Base-by-base conservation (phyloP, 345 rosid genomes). In the Melastoma malabathricum region DNA sequence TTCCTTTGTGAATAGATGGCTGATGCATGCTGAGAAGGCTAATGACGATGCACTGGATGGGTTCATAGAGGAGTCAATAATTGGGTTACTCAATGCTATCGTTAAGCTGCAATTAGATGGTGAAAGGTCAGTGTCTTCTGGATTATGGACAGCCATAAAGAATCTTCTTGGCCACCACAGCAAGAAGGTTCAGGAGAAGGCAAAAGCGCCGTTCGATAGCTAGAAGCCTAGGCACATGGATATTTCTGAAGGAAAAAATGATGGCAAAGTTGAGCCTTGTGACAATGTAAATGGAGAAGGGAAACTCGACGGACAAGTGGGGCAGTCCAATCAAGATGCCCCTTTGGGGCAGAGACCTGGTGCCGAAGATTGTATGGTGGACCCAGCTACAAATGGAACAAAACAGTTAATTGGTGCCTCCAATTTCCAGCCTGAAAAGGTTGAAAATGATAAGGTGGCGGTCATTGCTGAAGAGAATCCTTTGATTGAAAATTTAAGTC, bases 1-100 rank as follows among this genome's bases (percentile, higher is more conserved):
- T 47, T 64, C 44, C 43, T 81, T 79, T 72, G 58, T 92, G 10
- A 69, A 74, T 74, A 76, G 68, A 62, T 92, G 98, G 98, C 70
- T 92, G 34, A 76, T 65, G 64, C 78, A 74, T 66, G 93, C 81
- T 43, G 82, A 74, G 55, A 54, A 59, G 63, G 57, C 66, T 51
- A 67, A 59, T 55, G 66, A 48, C 14, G 78, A 73, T 44, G 46
- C 80, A 55, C 57, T 64, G 51, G 95, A 77, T 63, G 59, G 64
- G 57, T 63, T 68, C 68, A 39, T 74, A 25, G 97, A 92, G 64
- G 97, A 81, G 70, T 73, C 90, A 45, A 73, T 92, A 56, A 67
- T 72, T 59, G 83, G 80, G 47, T 60, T 87, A 64, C 59, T 92
- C 55, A 70, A 65, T 55, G 95, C 98, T 27, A 64, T 87, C 58